Percentiles rank a stretch among this genome's conserved stretches.
Evolutionary conservation across 1,284 basidiomycete genomes (phyloP).

Genomic region (Xerocomus nothofagi): DNA sequence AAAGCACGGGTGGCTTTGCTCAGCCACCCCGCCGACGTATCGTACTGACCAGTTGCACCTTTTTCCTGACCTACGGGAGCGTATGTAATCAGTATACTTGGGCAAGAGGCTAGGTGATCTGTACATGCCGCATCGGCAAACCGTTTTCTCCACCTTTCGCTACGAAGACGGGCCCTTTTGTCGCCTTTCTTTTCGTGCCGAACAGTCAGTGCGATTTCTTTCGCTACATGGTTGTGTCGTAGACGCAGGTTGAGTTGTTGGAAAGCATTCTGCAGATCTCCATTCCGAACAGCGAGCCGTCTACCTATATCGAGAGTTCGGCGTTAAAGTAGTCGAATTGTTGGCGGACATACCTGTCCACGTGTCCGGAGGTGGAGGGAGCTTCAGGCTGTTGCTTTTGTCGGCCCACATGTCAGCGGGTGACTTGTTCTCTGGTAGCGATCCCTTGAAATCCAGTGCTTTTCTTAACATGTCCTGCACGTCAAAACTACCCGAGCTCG

Average conservation of each 20-base stretch:
- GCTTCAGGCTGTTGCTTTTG: conserved; percentile 25
- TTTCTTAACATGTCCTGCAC: conserved; percentile 19
- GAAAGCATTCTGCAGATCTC: conserved; percentile 44
- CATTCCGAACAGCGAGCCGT: conserved; percentile 36
- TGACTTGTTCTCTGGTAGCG: conserved; percentile 12
- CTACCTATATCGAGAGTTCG: conserved; percentile 39
- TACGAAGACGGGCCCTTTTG: conserved; percentile 36
- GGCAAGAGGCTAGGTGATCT: conserved; percentile 3
- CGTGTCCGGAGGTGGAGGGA: conserved; percentile 28
- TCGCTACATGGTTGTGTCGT: conserved; percentile 53
- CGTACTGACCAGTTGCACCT: conserved; percentile 49
- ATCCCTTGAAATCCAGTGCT: conserved; percentile 19
- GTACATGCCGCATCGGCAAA: conserved; percentile 38
- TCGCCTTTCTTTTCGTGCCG: conserved; percentile 59
- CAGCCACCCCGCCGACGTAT: conserved; percentile 49
- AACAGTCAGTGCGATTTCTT: conserved; percentile 48
- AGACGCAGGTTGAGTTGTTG: conserved; percentile 53
- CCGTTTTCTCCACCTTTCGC: conserved; percentile 38
- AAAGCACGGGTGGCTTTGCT: conserved; percentile 8
- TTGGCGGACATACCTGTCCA: conserved; percentile 29
- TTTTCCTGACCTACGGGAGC: conserved; percentile 49
- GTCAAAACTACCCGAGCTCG: conserved; percentile 5
- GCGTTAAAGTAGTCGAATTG: background rate
- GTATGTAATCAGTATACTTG: conserved; percentile 13
- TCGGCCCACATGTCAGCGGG: conserved; percentile 42